Percentiles rank a stretch among this genome's conserved stretches.
These are phyloP conservation scores for Pichia cabralensis DNA, from an alignment of 805 yeast genomes.

Conservation along the genomic window DNA sequence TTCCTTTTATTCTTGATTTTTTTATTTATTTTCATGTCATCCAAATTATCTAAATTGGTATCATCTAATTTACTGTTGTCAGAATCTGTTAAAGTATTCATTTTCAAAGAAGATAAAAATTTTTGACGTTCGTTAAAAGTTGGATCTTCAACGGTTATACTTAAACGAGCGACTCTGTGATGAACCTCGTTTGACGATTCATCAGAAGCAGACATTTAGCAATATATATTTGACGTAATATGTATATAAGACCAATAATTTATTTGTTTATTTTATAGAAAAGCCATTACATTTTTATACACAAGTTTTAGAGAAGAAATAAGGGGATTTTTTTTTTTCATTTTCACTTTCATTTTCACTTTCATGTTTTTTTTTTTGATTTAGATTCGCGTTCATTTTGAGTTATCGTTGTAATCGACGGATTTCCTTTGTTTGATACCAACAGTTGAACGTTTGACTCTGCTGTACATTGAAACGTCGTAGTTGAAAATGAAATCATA, in stretches of 20 bases:
- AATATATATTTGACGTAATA: too few species aligned
- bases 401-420: constrained; percentile 26
- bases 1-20: background rate
- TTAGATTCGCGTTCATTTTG: too few species aligned
- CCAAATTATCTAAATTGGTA: background rate
- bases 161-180: constrained; percentile 21
- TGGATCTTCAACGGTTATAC: constrained; percentile 18
- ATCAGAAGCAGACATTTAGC: too few species aligned
- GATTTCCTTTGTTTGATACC: constrained; percentile 25
- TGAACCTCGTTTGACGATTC: too few species aligned
- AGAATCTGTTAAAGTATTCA: background rate
- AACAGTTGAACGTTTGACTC: constrained; percentile 57
- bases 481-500: constrained; percentile 61
- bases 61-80: background rate
- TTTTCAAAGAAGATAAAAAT: constrained; percentile 10
- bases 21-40: background rate
- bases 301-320: too few species aligned
- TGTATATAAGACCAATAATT: too few species aligned
- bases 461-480: constrained; percentile 62
- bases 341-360: too few species aligned
- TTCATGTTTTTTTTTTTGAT: too few species aligned
- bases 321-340: too few species aligned
- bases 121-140: constrained; percentile 11
- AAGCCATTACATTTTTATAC: too few species aligned
- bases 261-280: too few species aligned